Evolutionary conservation across 2,329 filamentous ascomycete genomes (phyloP), one percentile per base, ranked within the genome.

Genomic region (Graphilbum ipis-grandicollis): DNA sequence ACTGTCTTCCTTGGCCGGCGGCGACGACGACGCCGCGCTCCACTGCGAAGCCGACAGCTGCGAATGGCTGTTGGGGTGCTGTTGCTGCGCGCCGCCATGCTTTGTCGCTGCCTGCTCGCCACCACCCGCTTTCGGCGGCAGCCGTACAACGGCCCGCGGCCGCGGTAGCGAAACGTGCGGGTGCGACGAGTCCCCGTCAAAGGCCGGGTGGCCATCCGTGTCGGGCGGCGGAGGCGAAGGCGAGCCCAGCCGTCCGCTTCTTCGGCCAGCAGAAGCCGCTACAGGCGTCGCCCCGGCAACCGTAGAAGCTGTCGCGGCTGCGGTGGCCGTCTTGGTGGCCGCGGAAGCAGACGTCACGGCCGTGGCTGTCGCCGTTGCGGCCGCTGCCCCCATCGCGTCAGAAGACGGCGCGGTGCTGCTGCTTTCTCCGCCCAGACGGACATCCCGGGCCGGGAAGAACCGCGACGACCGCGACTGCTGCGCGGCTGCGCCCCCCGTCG

Each of bases 101-200:
- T 26, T 19, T 28, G 28, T 12, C 28, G 30, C 35, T 18, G 4
- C n/a, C 17, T 5, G 5, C 8, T 14, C 5, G 17, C 5, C 15
- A 18, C 9, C 19, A 21, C 41, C 9, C 19, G 17, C 51, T 8
- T 81, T 83, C 12, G 52, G 39, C 3, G 83, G 86, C 4, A 96
- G 66, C 50, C 78, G 84, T 12, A 96, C 86, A 19, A 84, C 69
- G 23, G 83, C 82, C 38, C 77, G 67, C 8, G 75, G 72, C 28
- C 63, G 70, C 0, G 81, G 81, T 9, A 86, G 58, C 26, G 71
- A 74, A 8, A 86, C 79, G 39, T 76, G 68, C 4, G 81, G 80
- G 40, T 68, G 72, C 25, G 58, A 57, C 1, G 59, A 61, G 47
- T 82, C 71, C 22, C 79, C 76, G 45, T 76, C 72, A 45, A 80